Percentiles rank a stretch among this genome's conserved stretches.
phyloP scores from a whole-genome alignment of 2,329 filamentous ascomycete genomes.

The Phyllosticta citriasiana region DNA sequence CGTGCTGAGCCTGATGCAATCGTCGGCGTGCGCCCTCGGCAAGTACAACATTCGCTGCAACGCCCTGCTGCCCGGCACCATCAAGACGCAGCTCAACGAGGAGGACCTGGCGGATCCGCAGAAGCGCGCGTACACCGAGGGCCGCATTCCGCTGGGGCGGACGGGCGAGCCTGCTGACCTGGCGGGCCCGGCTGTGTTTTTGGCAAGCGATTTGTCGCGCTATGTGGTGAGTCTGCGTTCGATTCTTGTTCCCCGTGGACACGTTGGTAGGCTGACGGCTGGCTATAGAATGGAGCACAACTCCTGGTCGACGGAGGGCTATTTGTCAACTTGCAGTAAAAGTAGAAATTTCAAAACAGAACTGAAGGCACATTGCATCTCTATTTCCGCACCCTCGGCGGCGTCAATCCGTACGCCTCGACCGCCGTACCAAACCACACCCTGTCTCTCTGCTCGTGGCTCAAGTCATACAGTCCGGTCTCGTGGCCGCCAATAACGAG shows the following conservation, averaged over 20 bases:
- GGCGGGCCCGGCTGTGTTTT: constrained; percentile 74
- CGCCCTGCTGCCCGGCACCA: constrained; percentile 72
- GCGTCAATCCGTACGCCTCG: constrained; percentile 50
- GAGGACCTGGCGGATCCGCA: constrained; percentile 62
- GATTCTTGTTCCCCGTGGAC: not conserved
- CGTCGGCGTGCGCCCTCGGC: constrained; percentile 67
- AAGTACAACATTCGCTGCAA: constrained; percentile 71
- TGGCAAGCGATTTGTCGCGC: constrained; percentile 63
- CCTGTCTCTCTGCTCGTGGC: constrained; percentile 50
- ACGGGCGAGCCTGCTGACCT: constrained; percentile 65
- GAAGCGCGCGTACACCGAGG: constrained; percentile 72
- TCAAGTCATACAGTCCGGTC: constrained; percentile 32
- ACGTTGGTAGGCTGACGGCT: not conserved
- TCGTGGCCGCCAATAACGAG: constrained; percentile 40
- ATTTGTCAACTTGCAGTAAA: constrained; percentile 77
- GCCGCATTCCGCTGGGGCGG: constrained; percentile 66
- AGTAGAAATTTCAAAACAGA: not conserved
- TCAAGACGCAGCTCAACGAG: constrained; percentile 76
- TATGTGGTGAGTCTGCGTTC: constrained; percentile 20
- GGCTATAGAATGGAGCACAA: constrained; percentile 58
- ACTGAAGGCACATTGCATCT: not conserved
- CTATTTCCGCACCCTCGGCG: not conserved
- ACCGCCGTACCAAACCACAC: constrained; percentile 66
- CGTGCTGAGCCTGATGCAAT: constrained; percentile 72
- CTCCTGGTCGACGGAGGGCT: constrained; percentile 78